Conservation (phyloP, 2,329 filamentous ascomycete species). For the Colletotrichum euphorbiae region DNA sequence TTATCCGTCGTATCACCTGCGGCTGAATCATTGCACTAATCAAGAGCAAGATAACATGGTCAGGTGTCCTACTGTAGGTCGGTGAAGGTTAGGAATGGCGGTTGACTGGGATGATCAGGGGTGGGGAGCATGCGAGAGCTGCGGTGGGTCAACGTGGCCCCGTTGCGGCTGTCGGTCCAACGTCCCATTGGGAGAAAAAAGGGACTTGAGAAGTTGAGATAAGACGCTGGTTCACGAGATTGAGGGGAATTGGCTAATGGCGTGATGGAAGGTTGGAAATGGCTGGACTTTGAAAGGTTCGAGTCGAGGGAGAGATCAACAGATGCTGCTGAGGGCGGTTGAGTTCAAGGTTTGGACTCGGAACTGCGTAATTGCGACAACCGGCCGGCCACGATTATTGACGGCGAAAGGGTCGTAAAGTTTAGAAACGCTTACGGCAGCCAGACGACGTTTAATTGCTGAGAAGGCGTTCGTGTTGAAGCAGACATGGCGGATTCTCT, state of each 20-base stretch:
- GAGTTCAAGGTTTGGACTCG: no score
- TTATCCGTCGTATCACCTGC: slow-evolving; percentile 12
- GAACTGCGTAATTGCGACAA: no score
- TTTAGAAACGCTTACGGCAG: neutral
- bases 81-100: slow-evolving; percentile 5
- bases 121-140: slow-evolving; percentile 1
- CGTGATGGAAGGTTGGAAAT: neutral
- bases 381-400: no score
- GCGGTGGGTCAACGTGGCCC: neutral
- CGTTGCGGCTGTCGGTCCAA: slow-evolving; percentile 28
- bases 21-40: neutral
- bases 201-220: neutral
- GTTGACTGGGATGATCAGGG: neutral
- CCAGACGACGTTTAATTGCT: no score
- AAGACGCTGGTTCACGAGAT: neutral
- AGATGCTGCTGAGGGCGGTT: no score
- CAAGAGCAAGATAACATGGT: neutral
- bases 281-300: neutral
- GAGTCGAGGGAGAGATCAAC: neutral
- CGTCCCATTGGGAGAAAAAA: slow-evolving; percentile 17
- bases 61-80: neutral
- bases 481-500: no score
- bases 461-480: no score
- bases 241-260: slow-evolving; percentile 8
- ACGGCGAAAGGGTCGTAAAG: neutral